phyloP scores from a whole-genome alignment of 2,329 filamentous ascomycete genomes.

The Coniella vitis region DNA sequence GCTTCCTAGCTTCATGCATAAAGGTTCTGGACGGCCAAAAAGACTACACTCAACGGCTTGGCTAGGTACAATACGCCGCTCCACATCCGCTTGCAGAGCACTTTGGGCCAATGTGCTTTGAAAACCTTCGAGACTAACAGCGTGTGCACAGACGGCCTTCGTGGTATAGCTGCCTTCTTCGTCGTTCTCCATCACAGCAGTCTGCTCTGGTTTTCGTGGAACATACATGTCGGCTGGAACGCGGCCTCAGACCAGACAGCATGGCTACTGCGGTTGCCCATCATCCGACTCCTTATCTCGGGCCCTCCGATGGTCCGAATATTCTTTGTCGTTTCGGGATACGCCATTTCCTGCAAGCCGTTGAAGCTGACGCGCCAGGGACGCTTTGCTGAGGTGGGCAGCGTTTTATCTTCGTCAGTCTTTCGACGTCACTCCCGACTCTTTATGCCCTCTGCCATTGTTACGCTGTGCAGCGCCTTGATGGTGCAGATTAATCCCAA shows the following conservation, averaged over 20 bases:
- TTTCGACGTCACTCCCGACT: constrained; percentile 24
- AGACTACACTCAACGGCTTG: constrained; percentile 14
- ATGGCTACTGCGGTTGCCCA: constrained; percentile 22
- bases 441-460: constrained; percentile 21
- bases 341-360: constrained; percentile 30
- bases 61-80: constrained; percentile 5
- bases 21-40: neutral
- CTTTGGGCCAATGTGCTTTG: neutral
- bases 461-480: constrained; percentile 14
- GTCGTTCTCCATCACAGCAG: constrained; percentile 19
- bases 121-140: neutral
- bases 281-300: constrained; percentile 25
- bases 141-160: constrained; percentile 17
- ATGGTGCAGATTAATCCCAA: constrained; percentile 14
- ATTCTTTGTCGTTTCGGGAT: constrained; percentile 35
- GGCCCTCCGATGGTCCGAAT: constrained; percentile 26
- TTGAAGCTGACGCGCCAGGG: constrained; percentile 23
- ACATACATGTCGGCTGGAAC: constrained; percentile 13
- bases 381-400: constrained; percentile 18
- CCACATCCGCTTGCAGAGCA: neutral
- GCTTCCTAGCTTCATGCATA: constrained; percentile 12
- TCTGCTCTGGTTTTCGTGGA: constrained; percentile 13
- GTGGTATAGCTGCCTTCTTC: constrained; percentile 19
- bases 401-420: constrained; percentile 21
- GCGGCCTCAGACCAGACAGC: constrained; percentile 6